These are phyloP conservation scores for Azolla pinnata DNA, from an alignment of 75 land plant species.

Conservation along the genomic window DNA sequence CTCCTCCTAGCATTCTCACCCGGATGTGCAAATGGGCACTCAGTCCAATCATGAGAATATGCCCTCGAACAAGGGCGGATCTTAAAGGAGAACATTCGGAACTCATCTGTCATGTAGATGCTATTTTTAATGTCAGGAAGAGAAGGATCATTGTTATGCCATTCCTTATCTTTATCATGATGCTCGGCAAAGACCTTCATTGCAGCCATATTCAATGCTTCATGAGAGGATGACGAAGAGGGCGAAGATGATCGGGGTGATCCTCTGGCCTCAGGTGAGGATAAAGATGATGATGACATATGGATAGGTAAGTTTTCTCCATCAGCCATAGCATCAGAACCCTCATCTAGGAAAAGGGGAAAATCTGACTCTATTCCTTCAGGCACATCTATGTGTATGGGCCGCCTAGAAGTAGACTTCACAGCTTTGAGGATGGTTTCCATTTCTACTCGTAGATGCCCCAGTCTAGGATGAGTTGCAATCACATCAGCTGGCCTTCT, in stretches of 20 bases:
- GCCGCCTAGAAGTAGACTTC: background rate
- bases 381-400: background rate
- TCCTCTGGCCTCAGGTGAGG: slow-evolving; percentile 34
- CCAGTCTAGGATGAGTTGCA: slow-evolving; percentile 29
- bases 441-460: slow-evolving; percentile 15
- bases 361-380: background rate
- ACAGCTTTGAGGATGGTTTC: slow-evolving; percentile 27
- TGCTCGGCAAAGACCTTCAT: slow-evolving; percentile 2
- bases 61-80: slow-evolving; percentile 75
- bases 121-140: slow-evolving; percentile 76
- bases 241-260: slow-evolving; percentile 14
- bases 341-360: background rate
- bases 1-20: slow-evolving; percentile 79
- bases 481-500: slow-evolving; percentile 53
- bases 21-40: slow-evolving; percentile 84
- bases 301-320: slow-evolving; percentile 7
- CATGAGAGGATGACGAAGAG: slow-evolving; percentile 27
- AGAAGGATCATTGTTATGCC: slow-evolving; percentile 59
- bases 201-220: slow-evolving; percentile 12
- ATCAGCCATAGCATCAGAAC: background rate
- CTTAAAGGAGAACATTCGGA: slow-evolving; percentile 79
- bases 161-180: slow-evolving; percentile 45
- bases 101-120: slow-evolving; percentile 70
- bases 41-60: slow-evolving; percentile 85
- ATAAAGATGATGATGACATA: slow-evolving; percentile 17